Conservation (phyloP, 2,329 filamentous ascomycete genomes). For the Exophiala sp. region DNA sequence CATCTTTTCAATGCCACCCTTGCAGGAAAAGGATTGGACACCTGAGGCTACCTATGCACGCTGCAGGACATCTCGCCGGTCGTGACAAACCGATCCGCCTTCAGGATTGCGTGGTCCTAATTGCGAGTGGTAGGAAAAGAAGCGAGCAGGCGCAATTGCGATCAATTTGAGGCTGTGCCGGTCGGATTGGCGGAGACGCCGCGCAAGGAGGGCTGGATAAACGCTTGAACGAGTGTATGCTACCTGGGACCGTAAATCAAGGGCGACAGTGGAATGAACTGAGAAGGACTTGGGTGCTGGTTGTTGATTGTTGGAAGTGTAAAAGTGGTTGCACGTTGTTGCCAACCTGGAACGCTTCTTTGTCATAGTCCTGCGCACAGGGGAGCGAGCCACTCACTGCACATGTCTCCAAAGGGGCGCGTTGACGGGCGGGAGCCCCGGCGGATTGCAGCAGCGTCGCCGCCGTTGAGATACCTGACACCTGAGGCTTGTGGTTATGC, state of each 20-base stretch:
- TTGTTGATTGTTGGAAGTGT: neutral
- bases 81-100: neutral
- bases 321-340: no score
- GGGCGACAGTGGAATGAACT: neutral
- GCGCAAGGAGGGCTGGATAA: no score
- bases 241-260: neutral
- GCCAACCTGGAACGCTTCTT: no score
- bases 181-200: no score
- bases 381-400: no score
- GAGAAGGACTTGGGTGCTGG: neutral
- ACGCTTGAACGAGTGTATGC: neutral
- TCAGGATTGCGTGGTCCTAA: no score
- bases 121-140: neutral
- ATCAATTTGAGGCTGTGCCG: neutral
- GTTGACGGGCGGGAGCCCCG: no score
- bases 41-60: neutral
- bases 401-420: no score
- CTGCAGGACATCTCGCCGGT: conserved; percentile 1
- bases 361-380: no score
- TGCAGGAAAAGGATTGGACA: neutral
- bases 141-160: conserved; percentile 1
- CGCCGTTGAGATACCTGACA: no score
- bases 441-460: no score
- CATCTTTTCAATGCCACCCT: conserved; percentile 15
- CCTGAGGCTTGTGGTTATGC: no score